phyloP scores from a whole-genome alignment of 257 asterid genomes.

The Agastache rugosa region DNA sequence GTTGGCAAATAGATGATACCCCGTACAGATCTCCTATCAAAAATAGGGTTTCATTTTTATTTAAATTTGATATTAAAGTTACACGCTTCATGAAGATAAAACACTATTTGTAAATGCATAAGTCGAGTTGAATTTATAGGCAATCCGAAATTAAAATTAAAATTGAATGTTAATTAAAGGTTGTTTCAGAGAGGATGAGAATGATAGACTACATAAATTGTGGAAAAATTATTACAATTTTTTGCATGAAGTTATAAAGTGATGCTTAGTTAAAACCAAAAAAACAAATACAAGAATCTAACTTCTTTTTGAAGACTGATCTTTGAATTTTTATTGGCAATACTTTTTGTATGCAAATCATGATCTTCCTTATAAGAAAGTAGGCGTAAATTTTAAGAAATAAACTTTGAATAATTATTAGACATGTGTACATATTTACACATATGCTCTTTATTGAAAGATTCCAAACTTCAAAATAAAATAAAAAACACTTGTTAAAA shows the following conservation, averaged over 20 bases:
- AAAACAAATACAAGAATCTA: slow-evolving; percentile 21
- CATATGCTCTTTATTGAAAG: neutral
- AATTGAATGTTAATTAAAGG: neutral
- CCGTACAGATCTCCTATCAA: too few species aligned
- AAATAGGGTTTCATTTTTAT: too few species aligned
- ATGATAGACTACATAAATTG: too few species aligned
- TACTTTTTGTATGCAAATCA: slow-evolving; percentile 26
- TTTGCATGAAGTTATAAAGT: neutral
- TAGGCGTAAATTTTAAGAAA: slow-evolving; percentile 36
- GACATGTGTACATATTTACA: neutral
- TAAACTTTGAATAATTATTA: slow-evolving; percentile 5
- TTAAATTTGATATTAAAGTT: too few species aligned
- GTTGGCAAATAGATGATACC: neutral
- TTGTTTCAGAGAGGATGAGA: neutral
- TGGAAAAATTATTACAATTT: neutral
- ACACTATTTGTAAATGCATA: too few species aligned
- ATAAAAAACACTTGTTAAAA: neutral
- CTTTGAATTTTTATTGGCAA: slow-evolving; percentile 23
- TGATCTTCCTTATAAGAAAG: slow-evolving; percentile 17
- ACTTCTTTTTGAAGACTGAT: slow-evolving; percentile 34
- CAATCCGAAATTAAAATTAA: neutral
- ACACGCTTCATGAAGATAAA: too few species aligned
- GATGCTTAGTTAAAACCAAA: neutral
- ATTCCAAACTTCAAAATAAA: neutral
- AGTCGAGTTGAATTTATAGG: too few species aligned